Base-by-base conservation (phyloP, 352 stramenopile species). In the Pythium aphanidermatum region DNA sequence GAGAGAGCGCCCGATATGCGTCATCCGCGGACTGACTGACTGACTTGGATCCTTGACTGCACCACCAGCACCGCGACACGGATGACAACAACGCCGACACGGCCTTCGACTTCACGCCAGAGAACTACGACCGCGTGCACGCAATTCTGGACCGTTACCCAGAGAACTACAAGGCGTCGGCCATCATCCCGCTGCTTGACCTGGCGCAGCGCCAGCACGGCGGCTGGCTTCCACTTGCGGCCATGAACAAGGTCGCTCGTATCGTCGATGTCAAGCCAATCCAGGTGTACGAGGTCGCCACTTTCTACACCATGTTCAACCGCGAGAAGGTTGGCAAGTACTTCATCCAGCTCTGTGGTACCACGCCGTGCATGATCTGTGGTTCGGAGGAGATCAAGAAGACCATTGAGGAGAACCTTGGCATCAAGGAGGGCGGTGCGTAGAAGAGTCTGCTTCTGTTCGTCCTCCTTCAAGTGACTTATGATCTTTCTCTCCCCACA, bases 221-320 rank as follows among this genome's bases (percentile, higher is more conserved):
- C 38, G 97, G 97, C 46, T 99, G 95, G 92, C 82, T 99, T 28
- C 95, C 96, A 6, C 74, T 99, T 7, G 94, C 95, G 17, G 97
- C 97, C 40, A 99, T 99, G 96, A 96, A 99, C 74, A 99, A 99
- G 74, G 97, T 99, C 19, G 91, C 96, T n/a, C 84, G 96, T 57
- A 98, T 99, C 49, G 88, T 98, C n/a, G 95, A 96, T 26, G 79
- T 87, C 31, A 88, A 95, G 56, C 90, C 95, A 34, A 97, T 98
- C 37, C 84, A 96, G 48, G 96, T 99, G 10, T 99, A 99, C 66
- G 96, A 99, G 64, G 97, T 99, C 19, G 96, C 96, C 16, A 98
- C 94, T 27, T 99, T 99, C 68, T 99, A 99, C 83, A 99, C 97
- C 59, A 99, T 99, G 96, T 99, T 99, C 76, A 99, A 92, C 71